Conservation (phyloP, 2,329 filamentous ascomycete genomes). For the Tricladium varicosporioides region DNA sequence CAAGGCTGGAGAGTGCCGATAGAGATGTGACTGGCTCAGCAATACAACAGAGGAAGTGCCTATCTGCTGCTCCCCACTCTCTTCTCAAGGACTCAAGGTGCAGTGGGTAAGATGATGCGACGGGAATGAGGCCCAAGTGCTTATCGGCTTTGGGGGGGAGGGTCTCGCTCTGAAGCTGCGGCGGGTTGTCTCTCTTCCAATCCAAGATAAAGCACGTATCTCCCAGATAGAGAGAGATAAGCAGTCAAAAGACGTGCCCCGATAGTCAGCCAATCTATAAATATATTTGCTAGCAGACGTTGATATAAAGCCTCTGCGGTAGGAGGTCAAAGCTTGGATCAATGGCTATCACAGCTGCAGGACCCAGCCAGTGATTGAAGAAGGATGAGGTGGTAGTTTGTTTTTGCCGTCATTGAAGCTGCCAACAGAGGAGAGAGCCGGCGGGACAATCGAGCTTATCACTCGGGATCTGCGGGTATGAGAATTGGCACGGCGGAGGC, state of each 20-base stretch:
- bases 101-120: background rate
- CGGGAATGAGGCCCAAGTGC: background rate
- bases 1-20: slow-evolving; percentile 10
- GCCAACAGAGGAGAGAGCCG: background rate
- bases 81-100: background rate
- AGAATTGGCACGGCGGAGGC: background rate
- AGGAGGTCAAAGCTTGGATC: slow-evolving; percentile 3
- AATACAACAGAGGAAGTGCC: slow-evolving; percentile 12
- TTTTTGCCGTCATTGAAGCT: slow-evolving; percentile 31
- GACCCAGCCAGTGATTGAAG: slow-evolving; percentile 31
- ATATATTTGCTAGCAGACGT: background rate
- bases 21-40: slow-evolving; percentile 19
- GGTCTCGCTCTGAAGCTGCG: background rate
- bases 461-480: slow-evolving; percentile 8
- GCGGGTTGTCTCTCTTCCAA: background rate
- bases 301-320: background rate
- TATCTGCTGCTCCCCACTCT: slow-evolving; percentile 24
- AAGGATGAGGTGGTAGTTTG: slow-evolving; percentile 29
- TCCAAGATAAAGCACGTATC: background rate
- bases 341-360: slow-evolving; percentile 26
- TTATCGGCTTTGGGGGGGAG: background rate
- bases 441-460: slow-evolving; percentile 8
- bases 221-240: background rate
- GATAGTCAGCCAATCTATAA: background rate
- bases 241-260: background rate